These are phyloP conservation scores for Yarrowia sp. DNA, from an alignment of 805 yeast genomes.

Conservation along the genomic window DNA sequence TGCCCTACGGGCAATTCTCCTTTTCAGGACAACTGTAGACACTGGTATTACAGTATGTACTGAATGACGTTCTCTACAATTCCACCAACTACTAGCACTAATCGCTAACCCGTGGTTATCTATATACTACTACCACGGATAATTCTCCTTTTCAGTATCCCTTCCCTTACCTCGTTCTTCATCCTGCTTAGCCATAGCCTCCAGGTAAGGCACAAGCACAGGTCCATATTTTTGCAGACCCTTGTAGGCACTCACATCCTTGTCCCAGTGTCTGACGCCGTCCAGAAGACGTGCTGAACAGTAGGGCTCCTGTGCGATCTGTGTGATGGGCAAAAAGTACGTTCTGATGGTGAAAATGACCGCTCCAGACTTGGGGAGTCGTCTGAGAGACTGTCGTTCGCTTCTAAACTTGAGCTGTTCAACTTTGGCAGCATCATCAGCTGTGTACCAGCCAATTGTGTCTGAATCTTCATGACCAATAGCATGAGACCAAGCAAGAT, in stretches of 20 bases:
- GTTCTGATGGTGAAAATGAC: constrained; percentile 21
- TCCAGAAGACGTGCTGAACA: constrained; percentile 47
- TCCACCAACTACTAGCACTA: background rate
- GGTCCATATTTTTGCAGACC: constrained; percentile 64
- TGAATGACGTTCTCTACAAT: no score
- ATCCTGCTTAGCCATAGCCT: constrained; percentile 57
- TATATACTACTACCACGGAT: constrained; percentile 8
- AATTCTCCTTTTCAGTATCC: constrained; percentile 19
- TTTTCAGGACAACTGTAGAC: no score
- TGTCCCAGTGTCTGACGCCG: constrained; percentile 66
- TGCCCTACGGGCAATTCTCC: no score
- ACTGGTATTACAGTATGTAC: no score
- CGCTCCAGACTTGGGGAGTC: constrained; percentile 23
- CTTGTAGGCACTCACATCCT: constrained; percentile 65
- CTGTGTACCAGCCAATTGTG: constrained; percentile 70
- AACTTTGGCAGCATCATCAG: constrained; percentile 57
- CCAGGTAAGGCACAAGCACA: constrained; percentile 62
- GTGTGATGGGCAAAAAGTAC: constrained; percentile 14
- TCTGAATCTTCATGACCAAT: constrained; percentile 60
- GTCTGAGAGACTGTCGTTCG: constrained; percentile 8
- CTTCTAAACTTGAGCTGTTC: constrained; percentile 51
- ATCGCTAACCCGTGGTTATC: background rate
- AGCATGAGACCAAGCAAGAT: constrained; percentile 68
- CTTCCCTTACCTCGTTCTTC: constrained; percentile 24
- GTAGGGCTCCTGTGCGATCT: constrained; percentile 22